Evolutionary conservation across 257 asterid genomes (phyloP), one percentile per base, ranked within the genome.

Genomic region (Eucommia ulmoides): DNA sequence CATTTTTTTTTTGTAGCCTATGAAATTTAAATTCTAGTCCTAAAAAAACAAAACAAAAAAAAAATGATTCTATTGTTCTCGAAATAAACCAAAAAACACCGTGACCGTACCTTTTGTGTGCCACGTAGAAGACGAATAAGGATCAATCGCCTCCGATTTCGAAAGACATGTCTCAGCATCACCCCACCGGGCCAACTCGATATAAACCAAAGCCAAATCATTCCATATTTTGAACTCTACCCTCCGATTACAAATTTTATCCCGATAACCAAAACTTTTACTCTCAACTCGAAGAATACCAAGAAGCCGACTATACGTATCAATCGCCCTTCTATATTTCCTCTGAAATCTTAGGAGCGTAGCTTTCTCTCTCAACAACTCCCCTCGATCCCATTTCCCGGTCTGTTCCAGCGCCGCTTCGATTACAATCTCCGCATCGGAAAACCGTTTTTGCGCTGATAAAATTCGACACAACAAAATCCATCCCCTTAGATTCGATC

Each of bases 111-210:
- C 98, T 24, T 77, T 19, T 55, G 69, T 65, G 65, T 83, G 89
- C 78, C 76, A 86, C 74, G 87, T 79, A 47, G 67, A 58, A 33
- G 98, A 81, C 56, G 92, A 86, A 70, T 71, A 56, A 22, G 55
- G 49, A 60, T 65, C 46, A 10, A 83, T 66, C 61, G 79, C 72
- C 57, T 65, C 75, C 22, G 91, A 71, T 58, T 77, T 86, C 18
- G 79, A 75, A 67, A 91, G 80, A 33, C 95, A 91, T 46, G 68
- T 59, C 75, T 91, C 98, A 19, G 86, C 94, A 50, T 91, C 96
- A 21, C 65, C 74, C 96, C 96, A 81, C 55, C 60, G 76, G 21
- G 72, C 74, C 70, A 77, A 69, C 45, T 69, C 72, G 52, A 77
- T 76, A 70, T 91, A 86, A 64, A 91, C 70, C 59, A 77, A 77